These are phyloP conservation scores for Glaciozyma antarctica DNA, from an alignment of 768 basidiomycete genomes.

Conservation along the genomic window DNA sequence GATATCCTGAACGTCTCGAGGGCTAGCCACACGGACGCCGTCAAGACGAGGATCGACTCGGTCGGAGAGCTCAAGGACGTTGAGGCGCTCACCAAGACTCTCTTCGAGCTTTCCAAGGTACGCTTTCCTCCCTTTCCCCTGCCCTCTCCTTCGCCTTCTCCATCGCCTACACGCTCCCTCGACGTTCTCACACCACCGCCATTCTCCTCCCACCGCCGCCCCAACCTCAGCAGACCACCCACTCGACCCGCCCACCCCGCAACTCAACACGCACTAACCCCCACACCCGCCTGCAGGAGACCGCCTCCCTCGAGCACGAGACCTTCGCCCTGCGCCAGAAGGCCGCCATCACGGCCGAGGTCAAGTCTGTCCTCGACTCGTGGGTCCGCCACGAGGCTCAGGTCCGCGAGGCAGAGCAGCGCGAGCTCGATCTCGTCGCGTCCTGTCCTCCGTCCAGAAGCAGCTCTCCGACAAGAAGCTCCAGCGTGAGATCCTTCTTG, in stretches of 20 bases:
- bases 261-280: background rate
- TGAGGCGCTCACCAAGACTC: conserved; percentile 74
- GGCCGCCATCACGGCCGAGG: conserved; percentile 70
- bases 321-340: conserved; percentile 87
- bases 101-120: conserved; percentile 88
- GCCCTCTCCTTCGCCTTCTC: background rate
- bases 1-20: conserved; percentile 70
- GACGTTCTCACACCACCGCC: too few species aligned
- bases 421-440: conserved; percentile 79
- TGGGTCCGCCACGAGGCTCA: conserved; percentile 98
- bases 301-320: conserved; percentile 77
- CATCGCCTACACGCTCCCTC: too few species aligned
- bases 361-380: conserved; percentile 90
- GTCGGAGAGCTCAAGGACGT: conserved; percentile 95
- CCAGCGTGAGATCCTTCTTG: conserved; percentile 69
- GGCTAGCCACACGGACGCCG: conserved; percentile 80
- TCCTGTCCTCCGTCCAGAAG: conserved; percentile 80
- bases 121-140: conserved; percentile 26
- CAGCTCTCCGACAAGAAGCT: conserved; percentile 76
- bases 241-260: background rate
- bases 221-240: too few species aligned
- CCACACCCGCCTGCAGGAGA: conserved; percentile 55
- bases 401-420: conserved; percentile 91
- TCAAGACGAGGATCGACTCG: conserved; percentile 81
- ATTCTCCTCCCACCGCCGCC: too few species aligned